A percentile compares a stretch with the other conserved stretches of the same genome.
phyloP scores from a whole-genome alignment of 257 asterid species.

The Forsythia suspensa region DNA sequence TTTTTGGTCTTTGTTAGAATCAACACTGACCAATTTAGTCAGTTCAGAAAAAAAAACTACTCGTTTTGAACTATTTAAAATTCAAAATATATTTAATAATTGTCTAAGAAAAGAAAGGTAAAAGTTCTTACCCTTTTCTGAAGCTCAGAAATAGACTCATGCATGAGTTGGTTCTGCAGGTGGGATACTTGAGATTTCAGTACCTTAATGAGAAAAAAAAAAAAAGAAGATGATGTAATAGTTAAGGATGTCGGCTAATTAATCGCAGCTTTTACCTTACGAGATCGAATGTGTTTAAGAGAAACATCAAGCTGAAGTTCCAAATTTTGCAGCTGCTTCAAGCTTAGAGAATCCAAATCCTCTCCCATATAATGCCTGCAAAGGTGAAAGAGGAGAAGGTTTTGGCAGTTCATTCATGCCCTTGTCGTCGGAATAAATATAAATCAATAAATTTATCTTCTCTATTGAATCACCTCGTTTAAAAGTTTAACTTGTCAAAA shows the following conservation, averaged over 20 bases:
- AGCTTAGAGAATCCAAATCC: conserved; percentile 54
- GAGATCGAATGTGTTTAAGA: conserved; percentile 70
- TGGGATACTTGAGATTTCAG: conserved; percentile 6
- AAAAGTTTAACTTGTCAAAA: too few relatives aligned
- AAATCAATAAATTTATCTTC: too few relatives aligned
- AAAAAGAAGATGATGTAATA: not conserved
- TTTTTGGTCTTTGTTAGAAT: too few relatives aligned
- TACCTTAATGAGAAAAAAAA: too few relatives aligned
- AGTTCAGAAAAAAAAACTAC: too few relatives aligned
- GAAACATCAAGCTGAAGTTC: conserved; percentile 81
- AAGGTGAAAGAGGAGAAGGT: not conserved
- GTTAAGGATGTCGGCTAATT: not conserved
- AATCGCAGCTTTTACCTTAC: conserved; percentile 50
- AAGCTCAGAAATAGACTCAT: conserved; percentile 70
- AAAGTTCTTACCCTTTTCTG: conserved; percentile 65
- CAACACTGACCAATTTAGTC: too few relatives aligned
- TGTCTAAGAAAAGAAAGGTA: too few relatives aligned
- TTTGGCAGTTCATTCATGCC: not conserved
- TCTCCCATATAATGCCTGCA: conserved; percentile 85
- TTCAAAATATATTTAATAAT: too few relatives aligned
- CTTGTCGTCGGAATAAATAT: too few relatives aligned
- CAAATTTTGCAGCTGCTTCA: conserved; percentile 82
- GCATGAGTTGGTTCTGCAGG: conserved; percentile 84
- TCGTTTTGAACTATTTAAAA: too few relatives aligned
- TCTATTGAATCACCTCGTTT: too few relatives aligned